A percentile compares a stretch with the other conserved stretches of the same genome.
Conservation (phyloP, 768 basidiomycete genomes). For the Termitomyces sp. region DNA sequence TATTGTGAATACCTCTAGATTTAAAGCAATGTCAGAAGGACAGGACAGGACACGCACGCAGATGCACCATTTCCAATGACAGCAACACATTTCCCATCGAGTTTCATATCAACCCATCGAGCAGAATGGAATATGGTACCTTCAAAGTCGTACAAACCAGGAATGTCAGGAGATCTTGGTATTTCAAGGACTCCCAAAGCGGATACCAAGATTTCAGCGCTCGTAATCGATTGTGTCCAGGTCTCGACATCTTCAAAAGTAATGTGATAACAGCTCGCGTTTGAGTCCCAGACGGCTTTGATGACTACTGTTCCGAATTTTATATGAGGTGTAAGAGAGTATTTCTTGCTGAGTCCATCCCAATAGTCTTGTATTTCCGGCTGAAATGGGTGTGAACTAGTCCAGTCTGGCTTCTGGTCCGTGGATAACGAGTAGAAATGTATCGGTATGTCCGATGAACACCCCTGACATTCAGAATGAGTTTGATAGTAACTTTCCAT, state of each 20-base stretch:
- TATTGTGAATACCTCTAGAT: constrained; percentile 15
- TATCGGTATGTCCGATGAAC: constrained; percentile 34
- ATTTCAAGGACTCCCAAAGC: constrained; percentile 45
- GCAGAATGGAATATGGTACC: constrained; percentile 53
- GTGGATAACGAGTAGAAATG: constrained; percentile 38
- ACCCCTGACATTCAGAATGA: constrained; percentile 25
- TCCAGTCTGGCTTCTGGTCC: constrained; percentile 39
- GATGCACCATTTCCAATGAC: constrained; percentile 59
- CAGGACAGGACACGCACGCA: constrained; percentile 33
- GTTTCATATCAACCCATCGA: constrained; percentile 39
- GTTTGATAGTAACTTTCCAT: not conserved
- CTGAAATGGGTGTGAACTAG: constrained; percentile 32
- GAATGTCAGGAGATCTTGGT: constrained; percentile 33
- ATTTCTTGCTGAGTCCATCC: constrained; percentile 31
- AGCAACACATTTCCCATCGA: constrained; percentile 46
- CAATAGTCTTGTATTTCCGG: constrained; percentile 39
- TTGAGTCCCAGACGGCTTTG: constrained; percentile 41
- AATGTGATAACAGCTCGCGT: constrained; percentile 32
- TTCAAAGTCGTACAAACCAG: constrained; percentile 36
- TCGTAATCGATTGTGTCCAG: constrained; percentile 22
- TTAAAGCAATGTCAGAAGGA: not conserved
- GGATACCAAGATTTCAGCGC: constrained; percentile 46
- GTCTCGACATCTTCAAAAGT: constrained; percentile 28
- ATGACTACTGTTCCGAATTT: constrained; percentile 40
- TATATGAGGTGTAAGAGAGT: constrained; percentile 36